A percentile compares a stretch with the other conserved stretches of the same genome.
Evolutionary conservation across 1,284 basidiomycete genomes (phyloP).

Genomic region (Trametes versicolor): DNA sequence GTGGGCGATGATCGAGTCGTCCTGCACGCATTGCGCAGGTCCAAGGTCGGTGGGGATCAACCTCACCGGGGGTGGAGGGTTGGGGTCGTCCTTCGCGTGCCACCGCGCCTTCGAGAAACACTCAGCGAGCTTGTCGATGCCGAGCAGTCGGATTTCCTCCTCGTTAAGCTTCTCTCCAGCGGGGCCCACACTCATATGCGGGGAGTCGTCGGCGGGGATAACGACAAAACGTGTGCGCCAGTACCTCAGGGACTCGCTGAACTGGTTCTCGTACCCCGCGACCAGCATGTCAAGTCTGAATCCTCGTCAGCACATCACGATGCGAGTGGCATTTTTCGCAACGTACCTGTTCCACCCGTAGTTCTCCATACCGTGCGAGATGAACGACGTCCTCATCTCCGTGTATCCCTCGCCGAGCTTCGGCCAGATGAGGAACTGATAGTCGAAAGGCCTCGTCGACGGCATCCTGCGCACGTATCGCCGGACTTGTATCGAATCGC

Average conservation of each 20-base stretch:
- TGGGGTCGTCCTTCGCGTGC: slow-evolving; percentile 70
- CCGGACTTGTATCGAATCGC: slow-evolving; percentile 89
- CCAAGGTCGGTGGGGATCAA: slow-evolving; percentile 86
- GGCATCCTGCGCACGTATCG: slow-evolving; percentile 86
- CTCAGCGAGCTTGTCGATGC: slow-evolving; percentile 93
- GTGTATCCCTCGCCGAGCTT: slow-evolving; percentile 90
- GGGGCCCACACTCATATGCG: slow-evolving; percentile 62
- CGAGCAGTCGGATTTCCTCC: slow-evolving; percentile 89
- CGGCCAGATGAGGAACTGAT: slow-evolving; percentile 94
- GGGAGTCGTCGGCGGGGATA: slow-evolving; percentile 84
- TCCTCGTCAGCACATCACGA: slow-evolving; percentile 9
- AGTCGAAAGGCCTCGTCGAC: slow-evolving; percentile 71
- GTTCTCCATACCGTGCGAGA: slow-evolving; percentile 80
- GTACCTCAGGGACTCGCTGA: slow-evolving; percentile 86
- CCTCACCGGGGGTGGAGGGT: slow-evolving; percentile 65
- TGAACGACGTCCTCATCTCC: slow-evolving; percentile 80
- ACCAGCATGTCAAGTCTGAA: slow-evolving; percentile 83
- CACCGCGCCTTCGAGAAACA: slow-evolving; percentile 86
- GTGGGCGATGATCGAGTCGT: slow-evolving; percentile 80
- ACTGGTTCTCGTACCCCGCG: slow-evolving; percentile 85
- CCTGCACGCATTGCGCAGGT: slow-evolving; percentile 80
- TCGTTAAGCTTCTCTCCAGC: slow-evolving; percentile 80
- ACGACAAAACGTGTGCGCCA: slow-evolving; percentile 97
- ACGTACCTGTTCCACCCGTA: slow-evolving; percentile 85
- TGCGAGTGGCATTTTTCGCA: background rate